Base-by-base conservation (phyloP, 148 eudicot genomes). In the Fagopyrum homotropicum region DNA sequence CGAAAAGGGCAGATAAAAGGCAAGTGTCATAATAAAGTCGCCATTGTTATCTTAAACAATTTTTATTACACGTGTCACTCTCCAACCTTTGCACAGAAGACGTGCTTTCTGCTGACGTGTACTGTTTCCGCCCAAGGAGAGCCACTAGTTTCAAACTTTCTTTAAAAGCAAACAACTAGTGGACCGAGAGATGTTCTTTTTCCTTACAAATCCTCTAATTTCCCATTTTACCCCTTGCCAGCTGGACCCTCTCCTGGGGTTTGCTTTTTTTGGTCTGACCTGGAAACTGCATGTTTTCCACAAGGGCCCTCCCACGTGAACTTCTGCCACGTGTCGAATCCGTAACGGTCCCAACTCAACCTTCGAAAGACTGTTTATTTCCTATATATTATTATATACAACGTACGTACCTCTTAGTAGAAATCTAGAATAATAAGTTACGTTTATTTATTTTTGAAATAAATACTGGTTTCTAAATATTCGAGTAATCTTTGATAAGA, bases 131-230 rank as follows among this genome's bases (percentile, higher is more conserved):
- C 43, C 68, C 15, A 61, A 61, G 43, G 68, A 61, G 15, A 61
- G 44, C 68, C 68, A 61, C 68, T 29, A 61, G 43, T 61, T 35
- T 8, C 68, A 29, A 61, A 61, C 40, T 35, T 61, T 61, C 68
- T 60, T 22, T 12, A 19, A 60, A 59, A 26, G 68, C 43, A 60
- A 60, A 35, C 40, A 35, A 35, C 40, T 35, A 35, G 40, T 35
- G 40, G 40, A 35, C 40, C 40, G 43, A 2, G 9, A 6, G 4
- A 54, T 54, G 60, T 35, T 35, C 60, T 2, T 4, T 56, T 56
- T 49, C 14, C 52, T 49, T 9, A 49, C 52, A 49, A 10, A 49
- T 49, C 52, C 57, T 14, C 57, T 35, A 14, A 15, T 61, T 61
- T 26, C 8, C 44, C 15, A 26, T 61, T 61, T 29, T 61, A 9